Evolutionary conservation across 1,139 yeast species (phyloP), one percentile per base, ranked within the genome.

Genomic region (Debaryomyces fabryi): DNA sequence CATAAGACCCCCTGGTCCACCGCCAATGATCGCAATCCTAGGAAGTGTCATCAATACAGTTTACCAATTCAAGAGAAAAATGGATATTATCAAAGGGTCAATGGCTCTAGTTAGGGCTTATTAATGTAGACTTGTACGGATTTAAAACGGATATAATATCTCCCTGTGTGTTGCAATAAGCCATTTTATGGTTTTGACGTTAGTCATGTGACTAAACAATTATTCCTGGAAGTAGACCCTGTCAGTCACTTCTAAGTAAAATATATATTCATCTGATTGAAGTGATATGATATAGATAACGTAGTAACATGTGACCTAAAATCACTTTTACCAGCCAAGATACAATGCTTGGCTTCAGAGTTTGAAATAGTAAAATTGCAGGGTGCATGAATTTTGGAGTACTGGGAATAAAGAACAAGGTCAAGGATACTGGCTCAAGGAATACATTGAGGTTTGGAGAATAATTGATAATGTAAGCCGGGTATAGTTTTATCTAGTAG

Each of bases 1-100:
- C 36, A 33, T 33, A 13, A 33, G 36, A 33, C 36, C 36, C 10
- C 36, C 36, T 33, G 36, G 36, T n/a, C 20, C 36, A 10, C 36
- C 36, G 3, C 36, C 36, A 3, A 13, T 20, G 3, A 33, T 13
- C 13, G 36, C 20, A 13, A 33, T 33, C 6, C n/a, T 33, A 3
- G 36, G 30, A 27, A 27, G 30, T 6, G 10, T 27, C 30, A 12
- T 27, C 12, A 27, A 25, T 25, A 25, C 6, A 25, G 4, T 25
- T 25, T 25, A 25, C 1, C 29, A 25, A 25, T 10, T 9, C 2
- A 25, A 25, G 9, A 25, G 6, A 25, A 25, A 2, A 25, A 10
- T 12, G 4, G 27, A 12, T 25, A 25, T 25, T 25, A 25, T 25
- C n/a, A 25, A 24, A 4, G 29, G 6, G 25, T 3, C 8, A 24